Base-by-base conservation (phyloP, 352 stramenopile genomes). In the Globisporangium mamillatum region DNA sequence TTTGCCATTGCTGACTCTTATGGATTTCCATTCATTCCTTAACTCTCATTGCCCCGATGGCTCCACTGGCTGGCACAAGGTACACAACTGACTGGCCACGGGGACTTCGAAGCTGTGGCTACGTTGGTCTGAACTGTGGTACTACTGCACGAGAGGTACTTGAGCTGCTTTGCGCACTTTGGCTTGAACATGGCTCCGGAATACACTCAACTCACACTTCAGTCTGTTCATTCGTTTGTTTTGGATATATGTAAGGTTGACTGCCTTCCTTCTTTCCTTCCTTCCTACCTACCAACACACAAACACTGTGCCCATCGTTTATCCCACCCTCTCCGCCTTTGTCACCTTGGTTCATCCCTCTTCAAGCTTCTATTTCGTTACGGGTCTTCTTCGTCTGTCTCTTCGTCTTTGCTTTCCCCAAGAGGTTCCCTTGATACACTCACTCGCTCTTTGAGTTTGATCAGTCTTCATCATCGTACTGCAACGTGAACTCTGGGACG, bases 381-480 rank as follows among this genome's bases (percentile, higher is more conserved):
- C 2, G 16, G 5, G 44, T 24, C 44, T 52, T 52, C 18, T 50
- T 46, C 38, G 38, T 46, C 6, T 46, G 38, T 46, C 41, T n/a
- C 44, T 52, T 52, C 44, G 18, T 52, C 6, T 52, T n/a, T 7
- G 6, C 6, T n/a, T 46, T 46, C 44, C n/a, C 16, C 7, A n/a
- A 52, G 44, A 25, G 24, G 50, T 27, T 27, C n/a, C 6, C 48
- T 52, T 14, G 20, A 48, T 25, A 27, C 27, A 25, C 18, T 60
- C 48, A 34, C 25, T 58, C 50, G 50, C n/a, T 25, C 20, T 12
- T 22, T 20, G 50, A 27, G 9, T 62, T 20, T 20, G 16, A 38
- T 29, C 79, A 91, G 54, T 93, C 85, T 22, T 93, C 85, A 52
- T 93, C 85, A 61, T 93, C 85, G 67, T 93, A 93, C 65, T 93